A percentile compares a stretch with the other conserved stretches of the same genome.
phyloP scores from a whole-genome alignment of 2,329 filamentous ascomycete species.

The Aspergillus nomiae region DNA sequence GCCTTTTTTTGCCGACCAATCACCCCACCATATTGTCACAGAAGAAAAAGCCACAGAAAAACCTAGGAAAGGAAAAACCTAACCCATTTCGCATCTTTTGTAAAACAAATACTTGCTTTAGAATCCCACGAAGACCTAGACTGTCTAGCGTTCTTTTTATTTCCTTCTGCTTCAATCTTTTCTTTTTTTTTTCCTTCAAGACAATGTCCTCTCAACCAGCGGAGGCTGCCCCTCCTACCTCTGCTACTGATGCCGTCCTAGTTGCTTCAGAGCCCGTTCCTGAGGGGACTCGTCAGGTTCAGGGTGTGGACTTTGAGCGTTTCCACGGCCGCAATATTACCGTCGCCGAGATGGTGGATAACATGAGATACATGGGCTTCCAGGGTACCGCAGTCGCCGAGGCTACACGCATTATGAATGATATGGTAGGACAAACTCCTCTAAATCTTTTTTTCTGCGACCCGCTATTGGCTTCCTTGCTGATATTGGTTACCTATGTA shows the following conservation, averaged over 20 bases:
- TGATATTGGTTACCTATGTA: slow-evolving; percentile 31
- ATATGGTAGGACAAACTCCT: slow-evolving; percentile 68
- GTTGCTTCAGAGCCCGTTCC: slow-evolving; percentile 76
- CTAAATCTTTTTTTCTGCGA: neutral
- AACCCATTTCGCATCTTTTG: neutral
- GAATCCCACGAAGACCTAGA: neutral
- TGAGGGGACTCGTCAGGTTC: slow-evolving; percentile 73
- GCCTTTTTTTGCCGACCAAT: neutral
- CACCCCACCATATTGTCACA: neutral
- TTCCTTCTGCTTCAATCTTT: neutral
- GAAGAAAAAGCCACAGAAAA: neutral
- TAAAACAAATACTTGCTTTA: neutral
- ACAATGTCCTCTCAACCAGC: slow-evolving; percentile 13
- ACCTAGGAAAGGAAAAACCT: slow-evolving; percentile 14
- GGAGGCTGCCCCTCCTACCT: slow-evolving; percentile 51
- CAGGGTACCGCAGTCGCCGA: slow-evolving; percentile 80
- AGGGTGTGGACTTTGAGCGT: slow-evolving; percentile 89
- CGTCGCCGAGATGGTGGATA: slow-evolving; percentile 77
- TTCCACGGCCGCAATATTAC: slow-evolving; percentile 72
- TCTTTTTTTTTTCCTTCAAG: neutral
- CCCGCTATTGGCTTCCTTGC: neutral
- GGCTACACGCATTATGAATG: slow-evolving; percentile 88
- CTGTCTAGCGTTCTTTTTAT: neutral
- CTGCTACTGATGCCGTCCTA: slow-evolving; percentile 77
- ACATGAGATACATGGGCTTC: slow-evolving; percentile 85